Evolutionary conservation across 106 monocot species (phyloP).

Genomic region (Cymbidium sinense): DNA sequence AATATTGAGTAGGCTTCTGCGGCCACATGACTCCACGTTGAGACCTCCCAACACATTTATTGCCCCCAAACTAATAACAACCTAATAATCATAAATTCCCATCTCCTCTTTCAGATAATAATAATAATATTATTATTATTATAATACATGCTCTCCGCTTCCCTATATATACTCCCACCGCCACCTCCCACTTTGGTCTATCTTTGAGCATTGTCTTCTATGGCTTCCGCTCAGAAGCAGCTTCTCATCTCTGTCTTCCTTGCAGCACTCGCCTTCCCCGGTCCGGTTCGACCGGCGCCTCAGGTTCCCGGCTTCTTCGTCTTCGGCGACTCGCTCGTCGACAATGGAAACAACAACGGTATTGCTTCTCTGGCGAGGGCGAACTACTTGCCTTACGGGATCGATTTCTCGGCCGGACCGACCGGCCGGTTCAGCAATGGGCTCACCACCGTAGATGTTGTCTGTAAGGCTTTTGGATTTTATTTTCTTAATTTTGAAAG

Average conservation of each 20-base stretch:
- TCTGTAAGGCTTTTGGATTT: constrained; percentile 27
- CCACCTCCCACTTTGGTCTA: background rate
- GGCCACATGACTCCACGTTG: too few relatives aligned
- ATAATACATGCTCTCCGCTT: background rate
- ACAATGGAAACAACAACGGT: constrained; percentile 91
- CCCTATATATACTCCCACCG: background rate
- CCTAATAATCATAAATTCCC: constrained; percentile 1
- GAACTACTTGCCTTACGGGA: constrained; percentile 79
- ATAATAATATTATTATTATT: too few relatives aligned
- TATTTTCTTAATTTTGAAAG: background rate
- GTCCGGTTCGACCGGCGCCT: constrained; percentile 28
- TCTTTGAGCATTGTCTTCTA: too few relatives aligned
- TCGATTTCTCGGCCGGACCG: constrained; percentile 77
- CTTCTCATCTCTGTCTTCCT: background rate
- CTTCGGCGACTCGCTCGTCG: constrained; percentile 92
- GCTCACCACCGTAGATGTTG: constrained; percentile 64
- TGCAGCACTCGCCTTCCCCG: background rate
- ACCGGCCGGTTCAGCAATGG: constrained; percentile 88
- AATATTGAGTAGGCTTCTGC: too few relatives aligned
- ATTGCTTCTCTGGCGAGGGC: constrained; percentile 75
- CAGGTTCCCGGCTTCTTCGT: constrained; percentile 87
- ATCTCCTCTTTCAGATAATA: background rate
- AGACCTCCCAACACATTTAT: background rate
- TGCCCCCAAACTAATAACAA: background rate
- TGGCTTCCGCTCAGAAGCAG: background rate